Conservation (phyloP, 2,329 filamentous ascomycete species). For the Trichoderma pleuroti region DNA sequence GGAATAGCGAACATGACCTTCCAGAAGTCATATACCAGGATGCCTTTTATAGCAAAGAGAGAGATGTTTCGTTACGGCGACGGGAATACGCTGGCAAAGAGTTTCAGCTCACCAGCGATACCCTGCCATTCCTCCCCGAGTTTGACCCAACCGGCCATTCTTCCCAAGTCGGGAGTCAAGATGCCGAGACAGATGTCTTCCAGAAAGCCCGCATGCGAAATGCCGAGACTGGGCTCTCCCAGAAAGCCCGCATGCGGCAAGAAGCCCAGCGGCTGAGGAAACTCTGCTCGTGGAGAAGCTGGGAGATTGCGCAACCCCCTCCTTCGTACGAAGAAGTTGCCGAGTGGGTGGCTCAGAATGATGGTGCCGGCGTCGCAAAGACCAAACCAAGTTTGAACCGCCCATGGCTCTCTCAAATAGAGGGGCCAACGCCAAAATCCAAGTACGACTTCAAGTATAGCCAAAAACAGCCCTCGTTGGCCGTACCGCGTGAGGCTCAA, state of each 20-base stretch:
- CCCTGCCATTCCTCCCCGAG: conserved; percentile 72
- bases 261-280: conserved; percentile 45
- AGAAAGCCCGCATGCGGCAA: conserved; percentile 50
- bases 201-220: conserved; percentile 52
- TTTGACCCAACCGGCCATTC: conserved; percentile 63
- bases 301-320: conserved; percentile 72
- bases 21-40: conserved; percentile 77
- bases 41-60: conserved; percentile 79
- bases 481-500: conserved; percentile 76
- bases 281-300: conserved; percentile 57
- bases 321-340: conserved; percentile 68
- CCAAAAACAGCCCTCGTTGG: conserved; percentile 69
- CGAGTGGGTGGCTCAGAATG: conserved; percentile 49
- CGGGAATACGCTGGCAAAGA: conserved; percentile 86
- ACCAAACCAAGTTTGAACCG: conserved; percentile 16
- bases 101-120: conserved; percentile 72
- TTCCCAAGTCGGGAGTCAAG: background rate
- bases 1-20: conserved; percentile 32
- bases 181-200: conserved; percentile 22
- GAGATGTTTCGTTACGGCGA: conserved; percentile 71
- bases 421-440: conserved; percentile 79
- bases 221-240: conserved; percentile 28
- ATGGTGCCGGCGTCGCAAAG: background rate
- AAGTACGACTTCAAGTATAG: conserved; percentile 82
- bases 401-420: conserved; percentile 71